Conservation (phyloP, 352 stramenopile species). For the Pythium folliculosum region DNA sequence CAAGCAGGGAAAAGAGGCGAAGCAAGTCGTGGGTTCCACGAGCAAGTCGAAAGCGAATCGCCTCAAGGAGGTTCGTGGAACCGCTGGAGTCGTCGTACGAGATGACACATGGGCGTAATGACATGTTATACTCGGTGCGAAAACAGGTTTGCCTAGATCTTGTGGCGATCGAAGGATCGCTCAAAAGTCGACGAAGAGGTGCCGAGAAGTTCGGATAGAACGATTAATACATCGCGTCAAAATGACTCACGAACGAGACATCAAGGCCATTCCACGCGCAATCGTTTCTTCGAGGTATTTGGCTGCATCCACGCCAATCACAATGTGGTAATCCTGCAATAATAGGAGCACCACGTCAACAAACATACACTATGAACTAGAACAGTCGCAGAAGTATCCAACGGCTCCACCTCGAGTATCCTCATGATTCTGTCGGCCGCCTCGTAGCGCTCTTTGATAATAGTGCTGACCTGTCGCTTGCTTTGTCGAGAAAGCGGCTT, state of each 20-base stretch:
- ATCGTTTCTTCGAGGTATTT: slow-evolving; percentile 29
- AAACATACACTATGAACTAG: not conserved
- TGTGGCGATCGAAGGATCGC: slow-evolving; percentile 25
- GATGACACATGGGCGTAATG: not conserved
- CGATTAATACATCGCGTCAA: not conserved
- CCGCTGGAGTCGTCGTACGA: not conserved
- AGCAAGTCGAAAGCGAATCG: slow-evolving; percentile 13
- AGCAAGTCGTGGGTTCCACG: not conserved
- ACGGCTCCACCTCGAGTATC: slow-evolving; percentile 57
- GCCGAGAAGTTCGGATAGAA: not conserved
- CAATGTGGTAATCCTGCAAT: slow-evolving; percentile 27
- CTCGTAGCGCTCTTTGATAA: slow-evolving; percentile 65
- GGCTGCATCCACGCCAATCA: slow-evolving; percentile 25
- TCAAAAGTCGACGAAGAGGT: slow-evolving; percentile 16
- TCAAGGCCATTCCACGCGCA: slow-evolving; percentile 5
- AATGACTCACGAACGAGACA: not conserved
- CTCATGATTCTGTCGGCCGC: slow-evolving; percentile 74
- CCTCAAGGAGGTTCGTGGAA: slow-evolving; percentile 25
- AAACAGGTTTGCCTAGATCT: slow-evolving; percentile 28
- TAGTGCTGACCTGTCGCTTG: slow-evolving; percentile 34
- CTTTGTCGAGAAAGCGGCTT: slow-evolving; percentile 39
- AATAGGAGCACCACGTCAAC: not conserved
- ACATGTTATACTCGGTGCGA: not conserved
- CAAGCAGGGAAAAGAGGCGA: no score
- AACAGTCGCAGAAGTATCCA: not conserved